Conservation (phyloP, 192 early-diverging fungal genomes). For the Backusella parvicylindrica region DNA sequence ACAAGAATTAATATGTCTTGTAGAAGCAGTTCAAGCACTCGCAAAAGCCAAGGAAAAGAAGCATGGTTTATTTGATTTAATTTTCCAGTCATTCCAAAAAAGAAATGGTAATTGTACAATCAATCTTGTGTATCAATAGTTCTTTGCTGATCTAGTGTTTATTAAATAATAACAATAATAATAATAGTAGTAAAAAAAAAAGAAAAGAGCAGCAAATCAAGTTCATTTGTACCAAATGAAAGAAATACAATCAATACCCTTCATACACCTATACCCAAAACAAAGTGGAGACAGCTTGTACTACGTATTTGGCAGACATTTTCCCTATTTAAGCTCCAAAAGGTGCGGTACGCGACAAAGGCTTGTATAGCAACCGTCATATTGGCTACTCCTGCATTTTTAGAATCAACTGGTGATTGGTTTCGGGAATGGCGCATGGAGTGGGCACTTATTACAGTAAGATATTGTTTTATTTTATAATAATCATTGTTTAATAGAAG, state of each 20-base stretch:
- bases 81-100: not conserved
- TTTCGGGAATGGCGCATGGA: conserved; percentile 67
- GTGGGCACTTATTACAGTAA: conserved; percentile 74
- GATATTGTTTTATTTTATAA: not conserved
- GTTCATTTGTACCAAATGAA: conserved; percentile 31
- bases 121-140: not conserved
- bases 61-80: not conserved
- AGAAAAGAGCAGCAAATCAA: not conserved
- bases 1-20: conserved; percentile 54
- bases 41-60: conserved; percentile 1
- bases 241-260: conserved; percentile 41
- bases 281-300: conserved; percentile 42
- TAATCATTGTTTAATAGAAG: not conserved
- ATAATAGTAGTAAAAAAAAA: not conserved
- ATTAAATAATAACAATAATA: not conserved
- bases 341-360: conserved; percentile 74
- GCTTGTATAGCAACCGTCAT: conserved; percentile 61
- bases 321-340: conserved; percentile 61
- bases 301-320: conserved; percentile 59
- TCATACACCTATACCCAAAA: conserved; percentile 59
- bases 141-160: not conserved
- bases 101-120: not conserved
- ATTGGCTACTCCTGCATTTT: conserved; percentile 63
- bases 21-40: conserved; percentile 28
- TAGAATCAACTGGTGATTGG: conserved; percentile 47